Percentiles rank a stretch among this genome's conserved stretches.
These are phyloP conservation scores for Plasmodium knowlesi DNA, from an alignment of 169 alveolate genomes.

Conservation along the genomic window DNA sequence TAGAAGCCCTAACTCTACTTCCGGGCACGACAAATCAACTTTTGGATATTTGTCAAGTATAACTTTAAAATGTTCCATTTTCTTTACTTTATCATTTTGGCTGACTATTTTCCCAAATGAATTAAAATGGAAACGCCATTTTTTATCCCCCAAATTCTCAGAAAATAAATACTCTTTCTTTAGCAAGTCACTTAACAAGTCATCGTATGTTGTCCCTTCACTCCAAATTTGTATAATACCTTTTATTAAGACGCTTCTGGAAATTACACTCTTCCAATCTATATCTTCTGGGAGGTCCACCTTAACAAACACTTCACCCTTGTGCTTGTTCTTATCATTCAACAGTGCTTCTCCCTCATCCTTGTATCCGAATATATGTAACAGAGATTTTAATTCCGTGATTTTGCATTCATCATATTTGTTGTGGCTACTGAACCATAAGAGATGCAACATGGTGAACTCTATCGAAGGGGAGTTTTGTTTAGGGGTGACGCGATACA, in stretches of 20 bases:
- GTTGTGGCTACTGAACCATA: slow-evolving; percentile 81
- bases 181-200: slow-evolving; percentile 33
- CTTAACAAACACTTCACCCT: slow-evolving; percentile 70
- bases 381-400: slow-evolving; percentile 76
- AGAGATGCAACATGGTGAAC: slow-evolving; percentile 62
- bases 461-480: neutral
- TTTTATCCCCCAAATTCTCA: slow-evolving; percentile 42
- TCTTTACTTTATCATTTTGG: slow-evolving; percentile 63
- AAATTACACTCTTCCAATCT: slow-evolving; percentile 66
- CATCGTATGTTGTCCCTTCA: slow-evolving; percentile 75
- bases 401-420: slow-evolving; percentile 79
- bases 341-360: neutral
- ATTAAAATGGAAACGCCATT: slow-evolving; percentile 71
- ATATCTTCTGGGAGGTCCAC: slow-evolving; percentile 61
- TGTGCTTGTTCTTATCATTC: slow-evolving; percentile 37
- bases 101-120: slow-evolving; percentile 75
- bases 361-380: slow-evolving; percentile 64
- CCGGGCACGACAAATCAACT: slow-evolving; percentile 43
- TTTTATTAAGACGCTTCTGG: slow-evolving; percentile 76
- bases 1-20: slow-evolving; percentile 57
- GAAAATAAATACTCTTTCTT: slow-evolving; percentile 34
- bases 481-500: neutral
- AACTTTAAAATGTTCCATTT: slow-evolving; percentile 54
- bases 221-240: slow-evolving; percentile 82
- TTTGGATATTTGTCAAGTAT: slow-evolving; percentile 18